Conservation (phyloP, 441 rosid genomes). For the Eutrema salsugineum region DNA sequence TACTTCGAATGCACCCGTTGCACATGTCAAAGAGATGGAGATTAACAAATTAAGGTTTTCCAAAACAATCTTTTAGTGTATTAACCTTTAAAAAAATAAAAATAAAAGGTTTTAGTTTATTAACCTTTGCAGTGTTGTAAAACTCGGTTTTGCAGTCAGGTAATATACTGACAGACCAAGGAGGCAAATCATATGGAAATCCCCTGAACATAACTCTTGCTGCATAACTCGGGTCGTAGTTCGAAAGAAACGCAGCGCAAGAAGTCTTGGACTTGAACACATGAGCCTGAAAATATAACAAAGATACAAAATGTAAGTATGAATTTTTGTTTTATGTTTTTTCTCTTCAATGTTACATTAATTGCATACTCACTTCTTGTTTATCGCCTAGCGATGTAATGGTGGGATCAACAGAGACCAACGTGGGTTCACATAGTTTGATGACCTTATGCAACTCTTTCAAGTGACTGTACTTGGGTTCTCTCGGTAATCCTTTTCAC, state of each 20-base stretch:
- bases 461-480: slow-evolving; percentile 60
- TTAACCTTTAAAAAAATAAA: slow-evolving; percentile 33
- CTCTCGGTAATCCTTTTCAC: slow-evolving; percentile 42
- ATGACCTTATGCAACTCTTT: slow-evolving; percentile 53
- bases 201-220: slow-evolving; percentile 40
- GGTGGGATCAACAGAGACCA: slow-evolving; percentile 47
- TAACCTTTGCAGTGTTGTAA: slow-evolving; percentile 49
- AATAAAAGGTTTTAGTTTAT: neutral
- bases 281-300: slow-evolving; percentile 36
- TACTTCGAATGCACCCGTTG: slow-evolving; percentile 58
- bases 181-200: slow-evolving; percentile 43
- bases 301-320: neutral
- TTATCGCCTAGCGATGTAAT: slow-evolving; percentile 41
- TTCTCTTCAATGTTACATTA: slow-evolving; percentile 4
- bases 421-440: slow-evolving; percentile 51
- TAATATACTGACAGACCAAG: slow-evolving; percentile 57
- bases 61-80: neutral
- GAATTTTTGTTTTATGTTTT: neutral
- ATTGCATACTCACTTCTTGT: slow-evolving; percentile 40
- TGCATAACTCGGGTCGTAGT: slow-evolving; percentile 33
- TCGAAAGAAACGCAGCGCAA: slow-evolving; percentile 63
- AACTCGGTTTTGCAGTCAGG: slow-evolving; percentile 63
- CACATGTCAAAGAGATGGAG: slow-evolving; percentile 29
- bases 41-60: neutral
- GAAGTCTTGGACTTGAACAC: slow-evolving; percentile 35